Evolutionary conservation across 345 rosid genomes (phyloP).

Genomic region (Boechera retrofracta): DNA sequence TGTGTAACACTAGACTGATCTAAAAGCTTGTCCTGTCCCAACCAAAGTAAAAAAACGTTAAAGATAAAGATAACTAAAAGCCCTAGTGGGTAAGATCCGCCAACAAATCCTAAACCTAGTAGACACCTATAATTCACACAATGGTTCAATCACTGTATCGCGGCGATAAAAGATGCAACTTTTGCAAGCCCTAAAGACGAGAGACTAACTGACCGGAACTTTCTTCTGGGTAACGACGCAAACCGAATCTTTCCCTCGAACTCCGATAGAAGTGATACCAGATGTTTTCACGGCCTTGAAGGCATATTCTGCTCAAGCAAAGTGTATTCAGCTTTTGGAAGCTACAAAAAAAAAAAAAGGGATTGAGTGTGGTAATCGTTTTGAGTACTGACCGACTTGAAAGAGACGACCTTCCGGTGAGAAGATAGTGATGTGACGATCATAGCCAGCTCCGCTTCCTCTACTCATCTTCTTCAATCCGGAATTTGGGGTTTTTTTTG

Average conservation of each 20-base stretch:
- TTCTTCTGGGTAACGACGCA: slow-evolving; percentile 98
- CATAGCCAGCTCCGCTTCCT: slow-evolving; percentile 88
- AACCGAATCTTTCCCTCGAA: slow-evolving; percentile 88
- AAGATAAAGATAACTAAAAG: slow-evolving; percentile 5
- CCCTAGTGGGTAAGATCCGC: background rate
- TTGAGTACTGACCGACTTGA: slow-evolving; percentile 66
- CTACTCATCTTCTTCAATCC: slow-evolving; percentile 58
- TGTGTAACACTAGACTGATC: slow-evolving; percentile 93
- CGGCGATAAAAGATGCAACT: background rate
- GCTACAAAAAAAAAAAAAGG: background rate
- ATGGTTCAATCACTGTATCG: background rate
- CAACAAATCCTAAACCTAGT: background rate
- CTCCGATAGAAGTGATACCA: slow-evolving; percentile 92
- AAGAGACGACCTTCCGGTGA: slow-evolving; percentile 89
- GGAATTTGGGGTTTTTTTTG: background rate
- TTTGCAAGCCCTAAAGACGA: background rate
- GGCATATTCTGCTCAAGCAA: slow-evolving; percentile 52
- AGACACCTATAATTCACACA: slow-evolving; percentile 1
- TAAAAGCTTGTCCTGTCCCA: slow-evolving; percentile 91
- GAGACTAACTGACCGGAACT: slow-evolving; percentile 72
- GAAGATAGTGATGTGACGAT: slow-evolving; percentile 90
- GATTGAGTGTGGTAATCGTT: background rate
- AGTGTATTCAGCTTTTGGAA: background rate
- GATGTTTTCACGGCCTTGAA: slow-evolving; percentile 99
- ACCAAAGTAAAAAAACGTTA: background rate